phyloP scores from a whole-genome alignment of 768 basidiomycete species.

The Kwoniella bestiolae region DNA sequence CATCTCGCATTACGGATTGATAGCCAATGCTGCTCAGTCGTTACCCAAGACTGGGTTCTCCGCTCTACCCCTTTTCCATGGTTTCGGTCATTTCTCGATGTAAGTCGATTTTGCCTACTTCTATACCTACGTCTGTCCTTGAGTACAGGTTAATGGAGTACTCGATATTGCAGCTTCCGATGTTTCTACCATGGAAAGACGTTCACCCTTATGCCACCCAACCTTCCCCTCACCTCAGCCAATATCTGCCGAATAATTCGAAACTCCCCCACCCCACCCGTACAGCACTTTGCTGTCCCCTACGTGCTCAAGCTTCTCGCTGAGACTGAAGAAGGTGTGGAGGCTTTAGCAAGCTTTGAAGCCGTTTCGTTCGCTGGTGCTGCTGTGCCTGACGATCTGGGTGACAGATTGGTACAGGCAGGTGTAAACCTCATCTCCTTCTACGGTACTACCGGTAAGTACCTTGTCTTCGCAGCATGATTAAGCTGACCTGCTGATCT shows the following conservation, averaged over 20 bases:
- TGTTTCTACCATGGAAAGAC: slow-evolving; percentile 54
- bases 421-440: slow-evolving; percentile 63
- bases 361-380: slow-evolving; percentile 65
- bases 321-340: slow-evolving; percentile 62
- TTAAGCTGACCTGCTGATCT: neutral
- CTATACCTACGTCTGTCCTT: neutral
- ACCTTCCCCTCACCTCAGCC: slow-evolving; percentile 52
- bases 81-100: slow-evolving; percentile 54
- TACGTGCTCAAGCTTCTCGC: slow-evolving; percentile 61
- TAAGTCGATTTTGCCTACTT: slow-evolving; percentile 24
- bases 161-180: slow-evolving; percentile 41
- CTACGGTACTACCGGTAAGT: slow-evolving; percentile 61
- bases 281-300: slow-evolving; percentile 56
- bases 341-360: slow-evolving; percentile 60
- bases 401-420: slow-evolving; percentile 62
- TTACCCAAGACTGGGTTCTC: slow-evolving; percentile 47
- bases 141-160: neutral
- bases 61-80: slow-evolving; percentile 53
- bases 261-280: slow-evolving; percentile 42
- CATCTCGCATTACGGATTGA: slow-evolving; percentile 49
- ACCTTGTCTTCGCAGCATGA: neutral
- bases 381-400: slow-evolving; percentile 64
- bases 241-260: slow-evolving; percentile 49
- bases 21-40: slow-evolving; percentile 41
- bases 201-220: slow-evolving; percentile 53